phyloP scores from a whole-genome alignment of 2,329 filamentous ascomycete genomes.

The Nemania abortiva region DNA sequence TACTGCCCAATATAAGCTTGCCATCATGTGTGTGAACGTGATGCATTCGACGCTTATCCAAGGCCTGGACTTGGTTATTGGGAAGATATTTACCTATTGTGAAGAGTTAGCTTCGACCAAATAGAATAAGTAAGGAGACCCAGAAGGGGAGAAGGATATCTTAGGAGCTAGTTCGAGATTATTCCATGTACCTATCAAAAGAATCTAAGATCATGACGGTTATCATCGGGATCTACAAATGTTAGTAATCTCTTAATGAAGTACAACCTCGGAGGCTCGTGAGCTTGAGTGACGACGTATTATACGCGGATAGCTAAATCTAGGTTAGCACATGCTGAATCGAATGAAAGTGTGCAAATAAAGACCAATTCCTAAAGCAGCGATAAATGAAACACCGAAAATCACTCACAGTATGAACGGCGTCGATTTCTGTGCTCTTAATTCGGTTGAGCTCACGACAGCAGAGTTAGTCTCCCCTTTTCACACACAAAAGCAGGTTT shows the following conservation, averaged over 20 bases:
- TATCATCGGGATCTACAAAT: conserved; percentile 32
- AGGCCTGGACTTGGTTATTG: neutral
- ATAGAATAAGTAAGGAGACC: neutral
- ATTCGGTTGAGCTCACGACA: neutral
- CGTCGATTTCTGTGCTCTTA: neutral
- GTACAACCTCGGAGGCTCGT: too few relatives aligned
- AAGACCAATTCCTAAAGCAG: too few relatives aligned
- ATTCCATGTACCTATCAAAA: conserved; percentile 8
- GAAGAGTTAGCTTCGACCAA: neutral
- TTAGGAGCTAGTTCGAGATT: too few relatives aligned
- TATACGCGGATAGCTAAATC: conserved; percentile 29
- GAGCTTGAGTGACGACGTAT: too few relatives aligned
- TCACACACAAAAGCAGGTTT: neutral
- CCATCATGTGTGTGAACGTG: neutral
- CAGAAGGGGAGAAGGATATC: neutral
- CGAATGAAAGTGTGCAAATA: too few relatives aligned
- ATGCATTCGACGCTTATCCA: too few relatives aligned
- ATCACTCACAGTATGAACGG: neutral
- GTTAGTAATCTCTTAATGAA: neutral
- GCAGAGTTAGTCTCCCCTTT: neutral
- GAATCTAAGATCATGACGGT: conserved; percentile 29
- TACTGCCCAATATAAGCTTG: neutral
- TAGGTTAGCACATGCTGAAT: too few relatives aligned
- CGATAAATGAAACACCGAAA: too few relatives aligned
- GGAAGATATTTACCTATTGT: neutral